Evolutionary conservation across 345 rosid species (phyloP), one percentile per base, ranked within the genome.

Genomic region (Carallia pectinifolia): DNA sequence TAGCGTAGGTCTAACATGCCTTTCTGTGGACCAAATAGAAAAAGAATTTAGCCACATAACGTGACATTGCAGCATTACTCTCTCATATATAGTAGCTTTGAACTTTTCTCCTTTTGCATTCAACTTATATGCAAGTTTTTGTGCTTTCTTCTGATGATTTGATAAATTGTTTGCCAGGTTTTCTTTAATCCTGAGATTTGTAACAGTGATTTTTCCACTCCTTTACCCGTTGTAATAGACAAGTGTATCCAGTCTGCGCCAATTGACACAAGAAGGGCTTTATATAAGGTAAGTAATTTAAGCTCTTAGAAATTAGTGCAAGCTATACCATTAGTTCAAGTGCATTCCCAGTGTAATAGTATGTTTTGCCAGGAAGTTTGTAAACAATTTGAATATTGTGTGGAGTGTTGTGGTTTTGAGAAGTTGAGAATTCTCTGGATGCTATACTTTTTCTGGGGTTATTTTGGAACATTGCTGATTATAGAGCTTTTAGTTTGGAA

Each of bases 201-300:
- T 79, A 86, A 85, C 86, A 82, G 79, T 68, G 92, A 95, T 75
- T 91, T 79, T 64, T 54, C 82, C 40, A 86, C 95, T 76, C 83
- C 97, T 67, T 84, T 91, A 76, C 96, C 98, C 64, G 90, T 71
- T 67, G 92, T 94, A 47, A 88, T 94, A 77, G 98, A 94, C 82
- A 91, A 89, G 68, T 94, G 97, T 71, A 94, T 91, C 53, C 98
- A 91, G 79, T 94, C 97, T 76, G 96, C 99, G 29, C 99, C 97
- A 29, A 95, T 92, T 74, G 99, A 95, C 80, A 92, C 99, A 47
- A 89, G 99, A 71, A 82, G 99, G 85, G 96, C 99, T 62, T 85
- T 95, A 76, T 95, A 95, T 76, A 95, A 95, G 97, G 99, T 92
- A 66, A 66, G 38, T 33, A 76, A 59, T 59, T 9, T 27, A 50